A percentile compares a stretch with the other conserved stretches of the same genome.
These are phyloP conservation scores for Vaccinium macrocarpon DNA, from an alignment of 148 eudicot genomes.

Conservation along the genomic window DNA sequence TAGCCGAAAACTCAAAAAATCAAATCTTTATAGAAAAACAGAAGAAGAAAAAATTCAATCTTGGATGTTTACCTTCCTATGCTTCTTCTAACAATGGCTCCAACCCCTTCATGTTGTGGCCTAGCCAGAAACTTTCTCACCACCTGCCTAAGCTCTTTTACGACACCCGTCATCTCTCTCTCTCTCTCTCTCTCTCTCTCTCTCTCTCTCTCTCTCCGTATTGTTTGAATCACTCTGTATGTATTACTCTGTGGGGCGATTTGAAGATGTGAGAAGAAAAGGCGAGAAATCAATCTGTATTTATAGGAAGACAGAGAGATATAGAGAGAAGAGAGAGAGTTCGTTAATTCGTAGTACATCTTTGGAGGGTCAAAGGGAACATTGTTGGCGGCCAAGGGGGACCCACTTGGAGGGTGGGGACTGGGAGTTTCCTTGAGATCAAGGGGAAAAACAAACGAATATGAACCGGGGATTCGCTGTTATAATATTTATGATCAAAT, in stretches of 20 bases:
- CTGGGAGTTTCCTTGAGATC: not conserved
- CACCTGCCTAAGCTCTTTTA: slow-evolving; percentile 47
- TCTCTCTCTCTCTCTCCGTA: too few relatives aligned
- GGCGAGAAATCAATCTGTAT: not conserved
- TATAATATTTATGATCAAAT: not conserved
- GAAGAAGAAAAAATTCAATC: not conserved
- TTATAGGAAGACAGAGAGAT: slow-evolving; percentile 16
- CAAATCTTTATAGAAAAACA: not conserved
- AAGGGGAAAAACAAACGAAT: too few relatives aligned
- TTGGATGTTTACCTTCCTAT: slow-evolving; percentile 60
- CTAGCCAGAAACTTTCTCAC: slow-evolving; percentile 63
- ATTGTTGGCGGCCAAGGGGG: slow-evolving; percentile 9
- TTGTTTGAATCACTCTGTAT: not conserved
- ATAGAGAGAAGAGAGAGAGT: not conserved
- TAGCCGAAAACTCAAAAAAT: slow-evolving; percentile 2
- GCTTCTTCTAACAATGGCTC: slow-evolving; percentile 78
- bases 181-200: not conserved
- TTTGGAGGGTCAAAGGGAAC: slow-evolving; percentile 19
- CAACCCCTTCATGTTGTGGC: slow-evolving; percentile 86
- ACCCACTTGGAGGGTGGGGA: not conserved
- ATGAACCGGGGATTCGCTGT: too few relatives aligned
- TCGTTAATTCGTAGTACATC: not conserved
- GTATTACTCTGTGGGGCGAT: not conserved
- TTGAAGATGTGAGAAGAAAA: slow-evolving; percentile 9
- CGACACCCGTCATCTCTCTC: slow-evolving; percentile 25